Evolutionary conservation across 805 yeast genomes (phyloP), one percentile per base, ranked within the genome.

Genomic region (Candida hispaniensis): DNA sequence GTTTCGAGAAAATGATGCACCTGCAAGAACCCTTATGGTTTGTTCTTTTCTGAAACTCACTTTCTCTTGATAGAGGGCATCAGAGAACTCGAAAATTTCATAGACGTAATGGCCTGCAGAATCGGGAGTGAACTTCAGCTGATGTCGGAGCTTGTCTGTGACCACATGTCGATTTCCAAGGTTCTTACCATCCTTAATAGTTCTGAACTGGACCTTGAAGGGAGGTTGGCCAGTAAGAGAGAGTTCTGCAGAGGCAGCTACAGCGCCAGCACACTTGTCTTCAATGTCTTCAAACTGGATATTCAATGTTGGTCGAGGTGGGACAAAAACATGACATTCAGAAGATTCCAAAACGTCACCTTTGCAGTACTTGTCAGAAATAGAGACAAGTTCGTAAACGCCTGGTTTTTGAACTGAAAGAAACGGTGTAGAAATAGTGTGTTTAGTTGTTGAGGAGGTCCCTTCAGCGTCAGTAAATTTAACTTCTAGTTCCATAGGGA

Each of bases 191-290:
- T 60, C 60, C 14, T 61, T 55, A 21, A 65, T 60, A 9, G 71
- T 50, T 39, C 71, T 69, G 47, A 71, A 79, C 9, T 77, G 67
- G 14, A 83, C 64, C 38, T 66, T 66, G 58, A 79, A 91, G 1
- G 97, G 96, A 0, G 94, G 79, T 17, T 75, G 70, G 11, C 98
- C 97, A 4, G 68, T 60, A 34, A 78, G 63, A 1, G 66, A 56
- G 40, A 86, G 63, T 33, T 76, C 80, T 42, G 82, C 83, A 18
- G 67, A 64, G 41, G 85, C 73, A 0, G 96, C 98, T 6, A 83
- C 75, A 27, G 85, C 82, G 0, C 98, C 98, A 18, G 91, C 79
- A 60, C 99, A 91, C 30, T 78, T 71, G 48, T 88, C 97, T 15
- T 73, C 63, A 2, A 88, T 72, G 3, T 88, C 73, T 9, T 61